A percentile compares a stretch with the other conserved stretches of the same genome.
Evolutionary conservation across 2,329 filamentous ascomycete genomes (phyloP).

Genomic region (Diaporthe longicolla): DNA sequence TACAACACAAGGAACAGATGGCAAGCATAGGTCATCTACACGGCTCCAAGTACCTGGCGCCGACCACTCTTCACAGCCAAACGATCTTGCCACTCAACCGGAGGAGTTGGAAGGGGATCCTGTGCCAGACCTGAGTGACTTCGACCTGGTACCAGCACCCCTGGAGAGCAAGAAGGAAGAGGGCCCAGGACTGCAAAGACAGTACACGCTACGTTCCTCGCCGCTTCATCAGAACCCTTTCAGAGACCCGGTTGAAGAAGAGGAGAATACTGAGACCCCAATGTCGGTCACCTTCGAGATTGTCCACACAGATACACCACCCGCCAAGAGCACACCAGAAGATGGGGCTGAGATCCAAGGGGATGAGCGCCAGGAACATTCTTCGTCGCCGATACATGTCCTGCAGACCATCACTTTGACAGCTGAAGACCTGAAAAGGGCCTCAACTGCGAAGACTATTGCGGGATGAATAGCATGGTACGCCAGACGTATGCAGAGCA

Average conservation of each 20-base stretch:
- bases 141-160: background rate
- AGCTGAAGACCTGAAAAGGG: constrained; percentile 3
- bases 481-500: background rate
- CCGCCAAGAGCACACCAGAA: background rate
- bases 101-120: background rate
- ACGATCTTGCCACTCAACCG: background rate
- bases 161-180: background rate
- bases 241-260: background rate
- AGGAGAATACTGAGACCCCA: background rate
- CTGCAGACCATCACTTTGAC: constrained; percentile 8
- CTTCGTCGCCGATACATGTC: background rate
- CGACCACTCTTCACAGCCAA: background rate
- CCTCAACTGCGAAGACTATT: background rate
- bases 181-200: background rate
- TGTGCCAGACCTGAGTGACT: background rate
- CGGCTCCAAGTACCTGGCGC: background rate
- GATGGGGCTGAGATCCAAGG: background rate
- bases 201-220: background rate
- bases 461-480: background rate
- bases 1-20: background rate
- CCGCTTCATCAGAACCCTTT: constrained; percentile 27
- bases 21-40: background rate
- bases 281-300: background rate
- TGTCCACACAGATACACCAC: background rate
- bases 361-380: background rate